phyloP scores from a whole-genome alignment of 805 yeast species.

The Myxozyma sirexii region DNA sequence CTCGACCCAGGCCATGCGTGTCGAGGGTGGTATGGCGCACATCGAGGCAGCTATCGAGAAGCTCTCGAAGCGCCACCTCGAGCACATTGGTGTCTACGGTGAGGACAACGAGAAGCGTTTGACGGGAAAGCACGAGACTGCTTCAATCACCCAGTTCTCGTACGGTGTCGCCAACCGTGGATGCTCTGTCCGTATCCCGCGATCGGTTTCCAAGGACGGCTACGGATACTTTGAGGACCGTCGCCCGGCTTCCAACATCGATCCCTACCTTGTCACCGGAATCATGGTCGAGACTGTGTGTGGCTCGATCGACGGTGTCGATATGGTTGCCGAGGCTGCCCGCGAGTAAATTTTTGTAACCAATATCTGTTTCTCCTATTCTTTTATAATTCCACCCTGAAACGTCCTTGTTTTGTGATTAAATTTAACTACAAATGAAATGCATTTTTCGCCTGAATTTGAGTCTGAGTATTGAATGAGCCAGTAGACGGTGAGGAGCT shows the following conservation, averaged over 20 bases:
- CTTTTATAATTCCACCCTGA: not conserved
- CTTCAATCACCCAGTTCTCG: constrained; percentile 85
- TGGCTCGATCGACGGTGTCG: constrained; percentile 32
- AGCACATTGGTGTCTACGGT: constrained; percentile 94
- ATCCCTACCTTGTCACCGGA: constrained; percentile 98
- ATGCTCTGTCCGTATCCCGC: constrained; percentile 97
- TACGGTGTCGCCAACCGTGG: constrained; percentile 99
- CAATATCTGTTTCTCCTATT: too few species aligned
- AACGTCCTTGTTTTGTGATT: not conserved
- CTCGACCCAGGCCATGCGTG: constrained; percentile 88
- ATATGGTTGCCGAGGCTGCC: constrained; percentile 34
- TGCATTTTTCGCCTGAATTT: not conserved
- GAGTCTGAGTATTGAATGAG: too few species aligned
- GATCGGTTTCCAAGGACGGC: constrained; percentile 97
- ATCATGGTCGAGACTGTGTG: constrained; percentile 91
- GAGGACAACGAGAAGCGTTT: constrained; percentile 92
- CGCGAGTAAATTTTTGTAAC: constrained; percentile 28
- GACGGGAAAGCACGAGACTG: constrained; percentile 99
- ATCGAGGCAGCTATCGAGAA: constrained; percentile 92
- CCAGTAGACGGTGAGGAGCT: too few species aligned
- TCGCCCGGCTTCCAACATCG: constrained; percentile 99
- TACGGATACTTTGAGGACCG: constrained; percentile 99
- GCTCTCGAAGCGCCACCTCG: constrained; percentile 93
- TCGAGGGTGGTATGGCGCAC: constrained; percentile 91
- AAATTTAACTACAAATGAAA: not conserved